Evolutionary conservation across 306 rosid species (phyloP).

Genomic region (Lathyrus sativus): DNA sequence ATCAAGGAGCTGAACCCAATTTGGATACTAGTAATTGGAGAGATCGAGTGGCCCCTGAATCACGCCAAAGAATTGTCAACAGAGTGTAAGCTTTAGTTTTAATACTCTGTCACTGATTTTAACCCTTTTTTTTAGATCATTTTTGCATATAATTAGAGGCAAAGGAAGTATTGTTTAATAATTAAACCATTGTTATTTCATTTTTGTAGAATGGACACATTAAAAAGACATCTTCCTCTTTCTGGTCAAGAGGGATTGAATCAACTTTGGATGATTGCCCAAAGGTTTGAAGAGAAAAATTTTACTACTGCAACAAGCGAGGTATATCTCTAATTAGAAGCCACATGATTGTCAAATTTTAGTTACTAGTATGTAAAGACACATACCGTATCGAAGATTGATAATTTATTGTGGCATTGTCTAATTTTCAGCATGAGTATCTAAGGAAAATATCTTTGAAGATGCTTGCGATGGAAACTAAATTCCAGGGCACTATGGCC

Average conservation of each 20-base stretch:
- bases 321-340: constrained; percentile 43
- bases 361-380: not conserved
- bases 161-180: not conserved
- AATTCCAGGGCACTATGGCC: constrained; percentile 50
- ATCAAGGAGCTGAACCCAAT: constrained; percentile 46
- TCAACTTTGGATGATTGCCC: constrained; percentile 72
- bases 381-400: not conserved
- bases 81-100: constrained; percentile 47
- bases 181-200: constrained; percentile 21
- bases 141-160: too few species aligned
- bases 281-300: constrained; percentile 79
- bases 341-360: not conserved
- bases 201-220: constrained; percentile 67
- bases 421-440: constrained; percentile 49
- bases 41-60: constrained; percentile 40
- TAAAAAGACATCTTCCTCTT: constrained; percentile 75
- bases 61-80: constrained; percentile 57
- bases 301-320: constrained; percentile 66
- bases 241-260: constrained; percentile 66
- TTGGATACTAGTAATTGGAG: constrained; percentile 55
- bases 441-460: constrained; percentile 48
- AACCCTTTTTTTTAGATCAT: too few species aligned
- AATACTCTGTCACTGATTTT: constrained; percentile 6
- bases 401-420: constrained; percentile 23
- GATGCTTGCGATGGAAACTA: constrained; percentile 66